Percentiles rank a stretch among this genome's conserved stretches.
phyloP scores from a whole-genome alignment of 2,329 filamentous ascomycete species.

The Ophiostoma perfectum region DNA sequence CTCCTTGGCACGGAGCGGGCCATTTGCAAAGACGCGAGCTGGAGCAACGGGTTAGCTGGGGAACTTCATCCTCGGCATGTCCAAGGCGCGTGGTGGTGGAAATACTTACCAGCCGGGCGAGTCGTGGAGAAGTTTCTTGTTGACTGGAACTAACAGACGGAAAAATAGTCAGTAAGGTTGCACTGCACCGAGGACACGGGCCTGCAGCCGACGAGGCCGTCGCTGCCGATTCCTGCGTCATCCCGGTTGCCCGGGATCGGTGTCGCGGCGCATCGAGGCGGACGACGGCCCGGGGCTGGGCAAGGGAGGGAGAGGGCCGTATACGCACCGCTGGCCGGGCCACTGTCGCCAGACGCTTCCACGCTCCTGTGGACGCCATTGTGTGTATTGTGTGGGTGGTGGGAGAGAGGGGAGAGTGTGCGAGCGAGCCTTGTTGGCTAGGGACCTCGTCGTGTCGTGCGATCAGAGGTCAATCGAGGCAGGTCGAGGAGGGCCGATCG shows the following conservation, averaged over 20 bases:
- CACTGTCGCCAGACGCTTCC: constrained; percentile 26
- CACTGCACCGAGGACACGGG: background rate
- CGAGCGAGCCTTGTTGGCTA: constrained; percentile 11
- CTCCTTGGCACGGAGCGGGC: constrained; percentile 86
- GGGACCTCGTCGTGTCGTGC: constrained; percentile 10
- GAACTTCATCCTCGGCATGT: background rate
- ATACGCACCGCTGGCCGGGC: constrained; percentile 26
- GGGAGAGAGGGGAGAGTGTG: constrained; percentile 4
- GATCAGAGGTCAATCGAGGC: constrained; percentile 10
- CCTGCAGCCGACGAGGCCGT: background rate
- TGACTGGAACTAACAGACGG: constrained; percentile 18
- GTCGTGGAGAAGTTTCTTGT: constrained; percentile 81
- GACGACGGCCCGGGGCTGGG: background rate
- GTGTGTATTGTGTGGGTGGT: constrained; percentile 14
- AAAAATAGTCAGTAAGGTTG: constrained; percentile 12
- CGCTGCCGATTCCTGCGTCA: background rate
- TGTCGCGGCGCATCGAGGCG: constrained; percentile 14
- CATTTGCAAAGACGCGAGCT: constrained; percentile 83
- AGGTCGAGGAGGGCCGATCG: background rate
- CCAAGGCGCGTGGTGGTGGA: background rate
- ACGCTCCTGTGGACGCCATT: constrained; percentile 24
- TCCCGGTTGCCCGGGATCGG: background rate
- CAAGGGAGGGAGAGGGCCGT: background rate
- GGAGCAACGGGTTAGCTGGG: constrained; percentile 8
- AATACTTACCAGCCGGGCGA: constrained; percentile 62